Evolutionary conservation across 306 rosid genomes (phyloP).

Genomic region (Leucaena leucocephala): DNA sequence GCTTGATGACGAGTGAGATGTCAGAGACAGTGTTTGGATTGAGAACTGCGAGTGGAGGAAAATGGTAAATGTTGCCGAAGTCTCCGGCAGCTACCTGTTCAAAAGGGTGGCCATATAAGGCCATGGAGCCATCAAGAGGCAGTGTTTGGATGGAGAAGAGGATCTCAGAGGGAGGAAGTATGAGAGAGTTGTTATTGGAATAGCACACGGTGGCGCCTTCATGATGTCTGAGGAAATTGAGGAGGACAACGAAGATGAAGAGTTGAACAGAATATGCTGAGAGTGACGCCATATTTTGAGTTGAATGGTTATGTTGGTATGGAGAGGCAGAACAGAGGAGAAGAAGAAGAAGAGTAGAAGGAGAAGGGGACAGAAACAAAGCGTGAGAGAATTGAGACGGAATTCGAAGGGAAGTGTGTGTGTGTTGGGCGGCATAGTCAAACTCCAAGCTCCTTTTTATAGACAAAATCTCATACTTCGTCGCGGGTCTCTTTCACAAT

Average conservation of each 20-base stretch:
- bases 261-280: conserved; percentile 45
- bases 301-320: background rate
- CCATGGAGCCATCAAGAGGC: conserved; percentile 69
- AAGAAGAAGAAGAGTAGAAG: conserved; percentile 28
- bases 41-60: conserved; percentile 75
- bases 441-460: conserved; percentile 18
- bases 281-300: conserved; percentile 51
- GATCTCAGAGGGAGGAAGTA: conserved; percentile 39
- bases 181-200: conserved; percentile 40
- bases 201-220: conserved; percentile 49
- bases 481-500: background rate
- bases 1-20: conserved; percentile 62
- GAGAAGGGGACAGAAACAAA: background rate
- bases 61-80: conserved; percentile 77
- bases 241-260: conserved; percentile 42
- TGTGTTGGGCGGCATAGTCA: conserved; percentile 46
- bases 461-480: conserved; percentile 7
- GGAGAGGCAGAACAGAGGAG: conserved; percentile 41
- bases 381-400: background rate
- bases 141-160: conserved; percentile 56
- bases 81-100: conserved; percentile 56
- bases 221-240: conserved; percentile 48
- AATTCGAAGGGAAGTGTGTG: conserved; percentile 48
- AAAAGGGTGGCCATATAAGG: conserved; percentile 29
- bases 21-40: conserved; percentile 76